phyloP scores from a whole-genome alignment of 2,329 filamentous ascomycete genomes.

The Nigrograna mackinnonii region DNA sequence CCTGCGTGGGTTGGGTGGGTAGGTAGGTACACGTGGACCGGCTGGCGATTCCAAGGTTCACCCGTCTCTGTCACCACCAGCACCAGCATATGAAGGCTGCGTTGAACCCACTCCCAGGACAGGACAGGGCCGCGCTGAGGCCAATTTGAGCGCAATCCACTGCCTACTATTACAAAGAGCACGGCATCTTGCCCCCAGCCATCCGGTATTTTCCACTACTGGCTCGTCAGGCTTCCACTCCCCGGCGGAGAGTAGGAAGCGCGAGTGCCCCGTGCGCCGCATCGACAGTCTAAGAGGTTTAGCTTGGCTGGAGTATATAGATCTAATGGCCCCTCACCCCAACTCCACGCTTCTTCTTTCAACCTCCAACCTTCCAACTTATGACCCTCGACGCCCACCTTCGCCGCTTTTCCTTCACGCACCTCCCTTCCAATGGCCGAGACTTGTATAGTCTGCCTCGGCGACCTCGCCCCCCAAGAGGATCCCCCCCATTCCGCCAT shows the following conservation, averaged over 20 bases:
- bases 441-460: conserved; percentile 73
- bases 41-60: too few relatives aligned
- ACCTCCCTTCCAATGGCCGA: conserved; percentile 58
- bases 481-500: conserved; percentile 40
- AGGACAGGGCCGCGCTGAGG: background rate
- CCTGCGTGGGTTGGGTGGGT: conserved; percentile 35
- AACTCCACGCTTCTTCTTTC: conserved; percentile 20
- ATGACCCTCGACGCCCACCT: conserved; percentile 34
- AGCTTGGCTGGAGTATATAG: conserved; percentile 10
- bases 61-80: too few relatives aligned
- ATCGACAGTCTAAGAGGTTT: conserved; percentile 1
- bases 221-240: conserved; percentile 1
- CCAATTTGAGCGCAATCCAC: too few relatives aligned
- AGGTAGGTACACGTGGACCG: conserved; percentile 9
- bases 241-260: background rate
- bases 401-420: conserved; percentile 19
- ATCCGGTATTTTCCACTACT: background rate
- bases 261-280: background rate
- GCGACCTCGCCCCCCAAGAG: conserved; percentile 65
- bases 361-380: conserved; percentile 35
- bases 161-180: too few relatives aligned
- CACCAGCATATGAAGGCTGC: background rate
- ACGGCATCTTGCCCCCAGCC: background rate
- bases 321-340: conserved; percentile 25
- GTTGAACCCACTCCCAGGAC: background rate